Percentiles rank a stretch among this genome's conserved stretches.
Evolutionary conservation across 306 rosid species (phyloP).

Genomic region (Fragaria nilgerrensis): DNA sequence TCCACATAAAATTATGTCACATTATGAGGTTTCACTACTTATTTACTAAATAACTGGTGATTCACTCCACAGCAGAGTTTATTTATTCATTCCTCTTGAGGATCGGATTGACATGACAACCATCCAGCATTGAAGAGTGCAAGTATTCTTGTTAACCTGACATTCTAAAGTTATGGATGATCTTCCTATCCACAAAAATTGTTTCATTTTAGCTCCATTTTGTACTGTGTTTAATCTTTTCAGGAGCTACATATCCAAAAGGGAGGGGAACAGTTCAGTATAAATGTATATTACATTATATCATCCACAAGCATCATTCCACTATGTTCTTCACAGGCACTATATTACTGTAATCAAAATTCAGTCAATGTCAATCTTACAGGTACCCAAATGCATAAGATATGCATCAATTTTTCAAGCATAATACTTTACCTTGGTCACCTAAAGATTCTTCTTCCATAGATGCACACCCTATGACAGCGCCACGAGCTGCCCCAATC

Average conservation of each 20-base stretch:
- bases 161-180: background rate
- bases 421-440: background rate
- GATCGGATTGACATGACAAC: background rate
- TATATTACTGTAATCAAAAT: background rate
- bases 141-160: background rate
- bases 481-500: conserved; percentile 23
- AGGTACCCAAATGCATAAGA: background rate
- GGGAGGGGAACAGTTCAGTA: background rate
- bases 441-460: conserved; percentile 21
- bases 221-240: background rate
- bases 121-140: background rate
- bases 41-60: background rate
- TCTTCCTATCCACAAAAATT: background rate
- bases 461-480: conserved; percentile 32
- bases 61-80: background rate
- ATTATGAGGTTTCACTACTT: background rate
- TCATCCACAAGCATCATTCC: background rate
- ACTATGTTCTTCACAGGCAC: background rate
- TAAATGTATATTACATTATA: background rate
- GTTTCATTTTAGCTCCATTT: background rate
- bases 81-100: background rate
- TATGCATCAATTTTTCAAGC: background rate
- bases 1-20: background rate
- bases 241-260: background rate
- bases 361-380: background rate